Percentiles rank a stretch among this genome's conserved stretches.
Evolutionary conservation across 2,329 filamentous ascomycete species (phyloP).

Genomic region (Talaromyces verruculosus): DNA sequence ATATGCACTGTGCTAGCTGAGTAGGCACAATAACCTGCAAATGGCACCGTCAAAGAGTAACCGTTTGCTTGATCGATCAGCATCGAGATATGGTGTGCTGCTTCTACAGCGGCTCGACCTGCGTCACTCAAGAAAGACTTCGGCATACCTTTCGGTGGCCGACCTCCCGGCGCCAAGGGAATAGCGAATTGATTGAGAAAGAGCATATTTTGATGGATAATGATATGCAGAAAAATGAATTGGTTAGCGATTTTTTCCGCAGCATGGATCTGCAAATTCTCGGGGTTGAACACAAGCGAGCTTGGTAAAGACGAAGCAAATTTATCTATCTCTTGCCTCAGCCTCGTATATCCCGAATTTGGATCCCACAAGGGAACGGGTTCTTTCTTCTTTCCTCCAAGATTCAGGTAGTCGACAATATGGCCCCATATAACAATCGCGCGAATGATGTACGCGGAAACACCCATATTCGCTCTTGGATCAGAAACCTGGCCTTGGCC

Average conservation of each 20-base stretch:
- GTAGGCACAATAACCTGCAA: slow-evolving; percentile 93
- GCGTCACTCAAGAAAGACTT: slow-evolving; percentile 75
- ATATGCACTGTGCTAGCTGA: slow-evolving; percentile 93
- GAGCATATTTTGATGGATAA: slow-evolving; percentile 82
- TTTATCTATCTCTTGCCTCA: slow-evolving; percentile 69
- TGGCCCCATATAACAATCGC: slow-evolving; percentile 85
- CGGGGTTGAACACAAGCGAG: slow-evolving; percentile 69
- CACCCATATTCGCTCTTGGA: slow-evolving; percentile 84
- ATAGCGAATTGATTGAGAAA: slow-evolving; percentile 89
- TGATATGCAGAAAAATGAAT: slow-evolving; percentile 87
- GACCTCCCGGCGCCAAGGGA: slow-evolving; percentile 63
- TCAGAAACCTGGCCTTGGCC: slow-evolving; percentile 66
- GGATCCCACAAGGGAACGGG: slow-evolving; percentile 75
- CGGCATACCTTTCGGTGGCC: slow-evolving; percentile 69
- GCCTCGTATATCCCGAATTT: slow-evolving; percentile 70
- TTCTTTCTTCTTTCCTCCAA: slow-evolving; percentile 81
- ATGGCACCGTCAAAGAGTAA: slow-evolving; percentile 81
- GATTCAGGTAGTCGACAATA: slow-evolving; percentile 84
- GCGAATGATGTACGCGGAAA: slow-evolving; percentile 85
- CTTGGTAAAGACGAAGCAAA: slow-evolving; percentile 70
- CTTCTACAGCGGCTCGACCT: slow-evolving; percentile 72
- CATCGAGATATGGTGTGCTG: slow-evolving; percentile 82
- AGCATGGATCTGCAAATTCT: slow-evolving; percentile 81
- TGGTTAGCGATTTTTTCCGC: slow-evolving; percentile 86
- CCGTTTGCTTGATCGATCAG: slow-evolving; percentile 78